Evolutionary conservation across 805 yeast species (phyloP), one percentile per base, ranked within the genome.

Genomic region (Hagleromyces aurorensis): DNA sequence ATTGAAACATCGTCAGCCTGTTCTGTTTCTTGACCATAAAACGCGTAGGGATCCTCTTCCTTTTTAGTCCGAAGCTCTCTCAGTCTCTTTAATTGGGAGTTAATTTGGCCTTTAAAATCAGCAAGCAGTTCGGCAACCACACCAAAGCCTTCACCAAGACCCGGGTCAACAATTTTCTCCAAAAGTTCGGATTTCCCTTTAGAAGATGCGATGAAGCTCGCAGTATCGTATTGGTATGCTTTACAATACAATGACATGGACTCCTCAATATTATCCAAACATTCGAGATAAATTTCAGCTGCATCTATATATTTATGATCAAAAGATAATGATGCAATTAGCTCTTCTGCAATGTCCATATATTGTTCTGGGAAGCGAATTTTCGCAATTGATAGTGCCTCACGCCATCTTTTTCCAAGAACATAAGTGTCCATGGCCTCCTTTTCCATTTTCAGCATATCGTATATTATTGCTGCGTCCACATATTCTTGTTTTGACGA

Each of bases 1-100:
- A 91, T 70, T 0, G 97, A 87, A 7, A 91, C 91, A 52, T 87
- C 83, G 55, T 91, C 99, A 1, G 95, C 87, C 9, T 83, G 73
- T 47, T 84, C 93, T 13, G 70, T 71, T 25, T 70, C 72, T 36
- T 64, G 64, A 9, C 91, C 94, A 50, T 78, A 87, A 50, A 84
- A 89, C 1, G 82, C 78, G 50, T 75, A 77, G 11, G 96, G 95
- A 55, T 89, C 94, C 37, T 74, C 78, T 26, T 65, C 70, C 45
- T 89, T 89, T 65, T 87, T 87, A 11, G 69, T 65, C 44, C 98
- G 71, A 33, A 91, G 65, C 44, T 86, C 96, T 33, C 95, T 69
- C 38, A 91, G 60, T 50, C 99, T 74, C 37, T 64, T 72, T 42
- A 86, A 61, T 59, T 91, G 99, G 0, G 97, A 81, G 24, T 65